Conservation (phyloP, 2,329 filamentous ascomycete species). For the Emericellopsis cladophorae region DNA sequence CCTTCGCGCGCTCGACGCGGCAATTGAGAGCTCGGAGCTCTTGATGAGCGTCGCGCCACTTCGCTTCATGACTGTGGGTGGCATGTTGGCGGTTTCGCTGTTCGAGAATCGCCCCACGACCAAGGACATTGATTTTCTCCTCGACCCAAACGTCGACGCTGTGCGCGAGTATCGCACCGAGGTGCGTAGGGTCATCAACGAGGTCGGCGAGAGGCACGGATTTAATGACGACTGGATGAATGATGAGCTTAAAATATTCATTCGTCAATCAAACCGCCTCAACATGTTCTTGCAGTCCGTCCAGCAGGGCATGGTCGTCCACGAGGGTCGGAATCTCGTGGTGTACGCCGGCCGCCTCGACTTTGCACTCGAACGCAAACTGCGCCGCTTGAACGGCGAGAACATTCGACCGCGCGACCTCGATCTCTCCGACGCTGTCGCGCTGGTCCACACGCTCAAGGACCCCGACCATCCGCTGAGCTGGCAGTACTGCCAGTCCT, state of each 20-base stretch:
- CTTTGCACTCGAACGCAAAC: constrained; percentile 9
- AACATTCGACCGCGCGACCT: not conserved
- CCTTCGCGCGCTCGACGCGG: constrained; percentile 6
- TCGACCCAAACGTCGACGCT: constrained; percentile 11
- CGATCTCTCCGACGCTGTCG: constrained; percentile 5
- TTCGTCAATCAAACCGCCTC: constrained; percentile 5
- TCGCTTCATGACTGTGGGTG: constrained; percentile 10
- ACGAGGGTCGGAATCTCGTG: constrained; percentile 5
- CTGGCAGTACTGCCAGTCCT: not conserved
- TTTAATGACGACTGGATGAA: constrained; percentile 8
- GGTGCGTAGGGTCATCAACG: constrained; percentile 4
- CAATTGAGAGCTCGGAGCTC: constrained; percentile 7
- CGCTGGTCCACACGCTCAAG: constrained; percentile 3
- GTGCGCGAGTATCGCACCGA: constrained; percentile 7
- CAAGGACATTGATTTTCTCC: constrained; percentile 8
- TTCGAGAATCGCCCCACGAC: constrained; percentile 7
- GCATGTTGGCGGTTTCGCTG: constrained; percentile 8
- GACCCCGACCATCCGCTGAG: constrained; percentile 1
- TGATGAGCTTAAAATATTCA: constrained; percentile 8
- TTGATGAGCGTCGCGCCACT: constrained; percentile 10
- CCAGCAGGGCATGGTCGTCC: constrained; percentile 7
- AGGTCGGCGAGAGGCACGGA: constrained; percentile 2
- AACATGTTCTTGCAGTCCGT: constrained; percentile 8
- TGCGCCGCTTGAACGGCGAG: constrained; percentile 7
- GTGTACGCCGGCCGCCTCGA: constrained; percentile 9